These are phyloP conservation scores for Diaporthe capsici DNA, from an alignment of 2,329 filamentous ascomycete species.

Conservation along the genomic window DNA sequence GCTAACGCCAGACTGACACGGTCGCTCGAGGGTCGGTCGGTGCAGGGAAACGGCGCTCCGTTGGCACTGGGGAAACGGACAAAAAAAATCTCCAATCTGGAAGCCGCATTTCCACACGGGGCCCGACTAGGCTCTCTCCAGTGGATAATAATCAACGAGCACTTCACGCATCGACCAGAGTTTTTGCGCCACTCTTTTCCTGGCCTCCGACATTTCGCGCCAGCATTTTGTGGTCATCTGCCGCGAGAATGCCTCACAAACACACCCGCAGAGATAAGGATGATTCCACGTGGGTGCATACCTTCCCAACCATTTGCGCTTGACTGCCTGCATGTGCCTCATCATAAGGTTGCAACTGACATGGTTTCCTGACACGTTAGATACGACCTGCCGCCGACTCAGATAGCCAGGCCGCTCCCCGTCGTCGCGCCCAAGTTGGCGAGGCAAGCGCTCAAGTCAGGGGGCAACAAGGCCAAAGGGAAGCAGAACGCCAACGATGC, in stretches of 20 bases:
- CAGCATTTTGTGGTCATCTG: background rate
- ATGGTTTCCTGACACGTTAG: conserved; percentile 48
- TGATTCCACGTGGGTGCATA: conserved; percentile 61
- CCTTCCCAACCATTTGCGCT: conserved; percentile 24
- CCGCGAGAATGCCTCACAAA: conserved; percentile 82
- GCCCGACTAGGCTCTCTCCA: conserved; percentile 8
- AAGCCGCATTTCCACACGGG: conserved; percentile 33
- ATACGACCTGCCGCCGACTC: conserved; percentile 64
- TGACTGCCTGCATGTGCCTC: conserved; percentile 5
- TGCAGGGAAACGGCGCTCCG: conserved; percentile 29
- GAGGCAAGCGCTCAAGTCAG: conserved; percentile 21
- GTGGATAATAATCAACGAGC: conserved; percentile 8
- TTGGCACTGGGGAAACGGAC: conserved; percentile 18
- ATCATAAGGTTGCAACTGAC: conserved; percentile 14
- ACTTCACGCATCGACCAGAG: background rate
- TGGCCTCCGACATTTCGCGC: background rate
- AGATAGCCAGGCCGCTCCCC: conserved; percentile 66
- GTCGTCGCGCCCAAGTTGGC: conserved; percentile 52
- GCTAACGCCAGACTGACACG: conserved; percentile 16
- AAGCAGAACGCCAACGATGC: conserved; percentile 52
- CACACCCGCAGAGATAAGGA: conserved; percentile 78
- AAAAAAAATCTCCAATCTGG: conserved; percentile 36
- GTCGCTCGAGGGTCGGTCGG: conserved; percentile 30
- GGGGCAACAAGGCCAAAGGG: conserved; percentile 47
- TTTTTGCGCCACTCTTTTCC: conserved; percentile 11